These are phyloP conservation scores for Colletotrichum sp. DNA, from an alignment of 2,329 filamentous ascomycete species.

Conservation along the genomic window DNA sequence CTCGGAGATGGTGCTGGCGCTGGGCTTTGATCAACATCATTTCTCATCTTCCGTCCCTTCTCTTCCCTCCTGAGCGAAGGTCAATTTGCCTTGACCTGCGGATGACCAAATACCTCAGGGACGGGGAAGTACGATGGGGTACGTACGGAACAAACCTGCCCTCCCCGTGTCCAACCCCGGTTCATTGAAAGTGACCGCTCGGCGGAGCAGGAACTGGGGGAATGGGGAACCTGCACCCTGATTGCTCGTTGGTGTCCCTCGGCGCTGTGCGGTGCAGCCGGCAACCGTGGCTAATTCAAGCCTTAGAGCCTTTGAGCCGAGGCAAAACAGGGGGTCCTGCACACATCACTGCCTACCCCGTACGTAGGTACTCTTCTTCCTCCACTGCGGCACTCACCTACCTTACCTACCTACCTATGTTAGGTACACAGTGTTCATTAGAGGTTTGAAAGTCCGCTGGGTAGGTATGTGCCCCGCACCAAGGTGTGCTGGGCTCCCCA, in stretches of 20 bases:
- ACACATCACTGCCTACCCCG: not conserved
- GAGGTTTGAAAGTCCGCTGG: not conserved
- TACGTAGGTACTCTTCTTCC: not conserved
- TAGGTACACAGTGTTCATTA: too few relatives aligned
- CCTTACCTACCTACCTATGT: not conserved
- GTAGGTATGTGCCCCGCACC: not conserved
- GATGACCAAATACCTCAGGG: not conserved
- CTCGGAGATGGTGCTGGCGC: not conserved
- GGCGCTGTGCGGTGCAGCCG: not conserved
- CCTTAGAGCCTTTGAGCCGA: conserved; percentile 1
- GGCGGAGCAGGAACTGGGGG: conserved; percentile 2
- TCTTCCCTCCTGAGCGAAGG: not conserved
- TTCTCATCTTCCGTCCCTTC: not conserved
- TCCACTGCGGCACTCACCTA: not conserved
- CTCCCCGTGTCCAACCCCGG: not conserved
- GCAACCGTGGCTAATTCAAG: not conserved
- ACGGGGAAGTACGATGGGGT: not conserved
- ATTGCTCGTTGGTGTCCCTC: not conserved
- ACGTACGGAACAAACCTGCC: not conserved
- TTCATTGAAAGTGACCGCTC: not conserved
- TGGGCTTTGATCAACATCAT: not conserved
- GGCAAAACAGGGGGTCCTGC: conserved; percentile 4
- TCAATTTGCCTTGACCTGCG: not conserved
- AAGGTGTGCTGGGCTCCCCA: too few relatives aligned
- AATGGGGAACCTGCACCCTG: not conserved